Evolutionary conservation across 305 asterid species (phyloP).

Genomic region (Solanum hybrid): DNA sequence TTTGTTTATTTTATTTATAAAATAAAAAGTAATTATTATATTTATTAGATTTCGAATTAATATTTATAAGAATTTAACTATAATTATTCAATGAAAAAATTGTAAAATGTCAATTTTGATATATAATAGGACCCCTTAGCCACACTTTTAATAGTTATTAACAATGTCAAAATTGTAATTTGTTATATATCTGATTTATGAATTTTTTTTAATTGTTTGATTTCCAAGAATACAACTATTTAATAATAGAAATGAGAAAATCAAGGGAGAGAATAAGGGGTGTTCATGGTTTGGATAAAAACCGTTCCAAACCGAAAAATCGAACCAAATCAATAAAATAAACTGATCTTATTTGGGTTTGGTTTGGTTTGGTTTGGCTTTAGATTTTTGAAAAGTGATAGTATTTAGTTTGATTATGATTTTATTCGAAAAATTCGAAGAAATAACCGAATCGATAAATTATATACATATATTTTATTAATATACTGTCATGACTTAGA

Average conservation of each 20-base stretch:
- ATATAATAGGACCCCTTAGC: background rate
- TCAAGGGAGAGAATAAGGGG: background rate
- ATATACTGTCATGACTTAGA: too few species aligned
- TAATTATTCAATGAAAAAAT: background rate
- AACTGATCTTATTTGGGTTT: background rate
- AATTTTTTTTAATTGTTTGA: too few species aligned
- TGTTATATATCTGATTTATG: too few species aligned
- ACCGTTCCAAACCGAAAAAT: too few species aligned
- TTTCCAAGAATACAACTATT: background rate
- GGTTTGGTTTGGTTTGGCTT: background rate
- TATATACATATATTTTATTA: too few species aligned
- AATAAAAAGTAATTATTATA: background rate
- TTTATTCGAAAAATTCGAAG: too few species aligned
- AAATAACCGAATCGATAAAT: too few species aligned
- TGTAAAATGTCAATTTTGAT: background rate
- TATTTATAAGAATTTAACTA: background rate
- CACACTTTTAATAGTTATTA: background rate
- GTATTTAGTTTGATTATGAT: too few species aligned
- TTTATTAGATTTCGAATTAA: background rate
- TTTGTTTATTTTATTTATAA: background rate
- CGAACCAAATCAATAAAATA: background rate
- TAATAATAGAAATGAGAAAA: too few species aligned
- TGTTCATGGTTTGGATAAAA: background rate
- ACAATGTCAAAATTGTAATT: background rate
- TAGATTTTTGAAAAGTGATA: too few species aligned